These are phyloP conservation scores for Bromus sterilis DNA, from an alignment of 176 grass and related monocot genomes.

Conservation along the genomic window DNA sequence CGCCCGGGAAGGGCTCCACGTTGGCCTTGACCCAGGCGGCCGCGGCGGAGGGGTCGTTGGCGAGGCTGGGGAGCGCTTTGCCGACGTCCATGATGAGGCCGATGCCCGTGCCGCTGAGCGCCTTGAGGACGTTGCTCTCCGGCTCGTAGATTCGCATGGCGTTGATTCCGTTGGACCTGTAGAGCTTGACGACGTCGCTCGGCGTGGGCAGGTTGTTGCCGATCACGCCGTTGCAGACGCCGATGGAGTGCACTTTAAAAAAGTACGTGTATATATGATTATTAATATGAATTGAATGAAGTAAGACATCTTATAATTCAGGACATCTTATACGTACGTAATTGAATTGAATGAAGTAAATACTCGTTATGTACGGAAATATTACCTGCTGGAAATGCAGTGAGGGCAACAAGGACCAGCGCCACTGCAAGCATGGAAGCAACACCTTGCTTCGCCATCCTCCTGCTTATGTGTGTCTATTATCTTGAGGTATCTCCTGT, in stretches of 20 bases:
- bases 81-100: conserved; percentile 34
- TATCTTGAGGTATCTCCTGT: not conserved
- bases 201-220: conserved; percentile 45
- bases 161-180: conserved; percentile 32
- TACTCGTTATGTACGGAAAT: too few species aligned
- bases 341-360: too few species aligned
- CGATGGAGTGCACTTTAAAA: conserved; percentile 43
- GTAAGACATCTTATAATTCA: too few species aligned
- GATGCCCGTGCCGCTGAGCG: conserved; percentile 43
- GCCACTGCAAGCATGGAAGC: not conserved
- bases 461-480: not conserved
- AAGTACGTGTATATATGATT: too few species aligned
- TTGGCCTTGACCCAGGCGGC: conserved; percentile 46
- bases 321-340: too few species aligned
- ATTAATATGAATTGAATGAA: too few species aligned
- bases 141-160: conserved; percentile 57
- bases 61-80: conserved; percentile 33
- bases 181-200: conserved; percentile 46
- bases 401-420: not conserved
- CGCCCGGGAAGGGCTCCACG: conserved; percentile 24
- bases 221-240: conserved; percentile 62
- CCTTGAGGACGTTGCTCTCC: conserved; percentile 11
- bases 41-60: conserved; percentile 12
- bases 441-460: not conserved
- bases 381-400: not conserved